phyloP scores from a whole-genome alignment of 805 yeast species.

The Sungouiozyma ichnusensis region DNA sequence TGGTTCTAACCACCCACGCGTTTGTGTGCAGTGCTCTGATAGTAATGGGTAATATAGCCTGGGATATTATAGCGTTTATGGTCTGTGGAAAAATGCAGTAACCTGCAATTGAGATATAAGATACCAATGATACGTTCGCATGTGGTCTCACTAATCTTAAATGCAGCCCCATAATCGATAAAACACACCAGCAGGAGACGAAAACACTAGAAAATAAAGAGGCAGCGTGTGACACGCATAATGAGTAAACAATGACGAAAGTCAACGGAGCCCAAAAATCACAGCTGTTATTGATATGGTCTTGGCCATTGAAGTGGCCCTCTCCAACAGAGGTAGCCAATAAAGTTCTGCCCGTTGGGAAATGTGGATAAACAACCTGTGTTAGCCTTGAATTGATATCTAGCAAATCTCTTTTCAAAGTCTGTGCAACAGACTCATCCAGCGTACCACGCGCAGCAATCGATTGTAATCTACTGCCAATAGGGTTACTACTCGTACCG shows the following conservation, averaged over 20 bases:
- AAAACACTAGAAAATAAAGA: conserved; percentile 26
- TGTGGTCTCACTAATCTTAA: conserved; percentile 19
- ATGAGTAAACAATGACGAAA: conserved; percentile 23
- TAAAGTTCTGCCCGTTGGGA: conserved; percentile 11
- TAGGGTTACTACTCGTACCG: neutral
- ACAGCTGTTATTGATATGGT: conserved; percentile 12
- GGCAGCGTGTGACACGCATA: conserved; percentile 24
- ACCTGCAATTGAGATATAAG: conserved; percentile 26
- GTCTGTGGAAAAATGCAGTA: conserved; percentile 29
- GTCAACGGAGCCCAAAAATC: conserved; percentile 31
- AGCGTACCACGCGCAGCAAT: conserved; percentile 21
- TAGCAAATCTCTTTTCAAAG: conserved; percentile 23
- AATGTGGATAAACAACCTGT: conserved; percentile 28
- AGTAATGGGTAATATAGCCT: conserved; percentile 20
- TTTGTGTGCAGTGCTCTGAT: conserved; percentile 7
- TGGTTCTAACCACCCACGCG: conserved; percentile 3
- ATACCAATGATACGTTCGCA: conserved; percentile 18
- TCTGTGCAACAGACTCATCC: conserved; percentile 22
- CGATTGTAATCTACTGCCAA: neutral
- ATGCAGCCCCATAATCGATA: conserved; percentile 24
- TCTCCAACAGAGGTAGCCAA: conserved; percentile 3
- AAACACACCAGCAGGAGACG: conserved; percentile 22
- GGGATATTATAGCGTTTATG: conserved; percentile 18
- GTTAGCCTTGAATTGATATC: conserved; percentile 25
- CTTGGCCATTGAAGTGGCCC: conserved; percentile 1